phyloP scores from a whole-genome alignment of 2,329 filamentous ascomycete species.

The Calonectria ilicicola region DNA sequence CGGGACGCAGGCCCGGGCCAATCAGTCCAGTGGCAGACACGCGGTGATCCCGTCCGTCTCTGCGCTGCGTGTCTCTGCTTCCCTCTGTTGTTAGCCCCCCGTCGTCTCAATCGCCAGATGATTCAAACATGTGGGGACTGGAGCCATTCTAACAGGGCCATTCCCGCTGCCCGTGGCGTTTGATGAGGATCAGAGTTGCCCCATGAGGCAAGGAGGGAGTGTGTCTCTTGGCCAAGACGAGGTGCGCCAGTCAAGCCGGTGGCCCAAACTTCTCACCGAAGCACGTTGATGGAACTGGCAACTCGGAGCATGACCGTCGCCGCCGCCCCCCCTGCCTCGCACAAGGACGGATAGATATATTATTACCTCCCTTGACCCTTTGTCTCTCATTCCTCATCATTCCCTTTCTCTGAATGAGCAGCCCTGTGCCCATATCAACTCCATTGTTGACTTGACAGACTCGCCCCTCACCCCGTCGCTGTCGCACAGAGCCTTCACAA shows the following conservation, averaged over 20 bases:
- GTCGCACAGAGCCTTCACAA: conserved; percentile 49
- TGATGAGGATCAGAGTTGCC: conserved; percentile 8
- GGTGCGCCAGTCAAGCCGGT: conserved; percentile 34
- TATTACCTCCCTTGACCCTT: not conserved
- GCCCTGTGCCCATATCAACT: not conserved
- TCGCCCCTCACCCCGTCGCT: not conserved
- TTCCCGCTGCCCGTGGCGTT: not conserved
- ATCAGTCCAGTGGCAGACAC: not conserved
- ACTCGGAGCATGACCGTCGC: not conserved
- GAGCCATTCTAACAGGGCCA: not conserved
- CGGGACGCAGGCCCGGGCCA: not conserved
- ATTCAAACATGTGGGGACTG: not conserved
- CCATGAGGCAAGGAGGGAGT: not conserved
- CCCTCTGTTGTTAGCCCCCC: not conserved
- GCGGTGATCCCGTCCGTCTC: not conserved
- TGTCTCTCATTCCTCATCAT: not conserved
- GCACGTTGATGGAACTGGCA: conserved; percentile 14
- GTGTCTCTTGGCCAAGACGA: not conserved
- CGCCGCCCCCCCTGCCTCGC: not conserved
- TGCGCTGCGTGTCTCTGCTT: too few species aligned
- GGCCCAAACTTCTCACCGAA: conserved; percentile 40
- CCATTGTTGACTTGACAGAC: not conserved
- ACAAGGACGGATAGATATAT: not conserved
- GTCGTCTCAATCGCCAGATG: not conserved
- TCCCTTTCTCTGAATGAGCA: not conserved